Conservation (phyloP, 2,329 filamentous ascomycete genomes). For the Hymenoscyphus occultus region DNA sequence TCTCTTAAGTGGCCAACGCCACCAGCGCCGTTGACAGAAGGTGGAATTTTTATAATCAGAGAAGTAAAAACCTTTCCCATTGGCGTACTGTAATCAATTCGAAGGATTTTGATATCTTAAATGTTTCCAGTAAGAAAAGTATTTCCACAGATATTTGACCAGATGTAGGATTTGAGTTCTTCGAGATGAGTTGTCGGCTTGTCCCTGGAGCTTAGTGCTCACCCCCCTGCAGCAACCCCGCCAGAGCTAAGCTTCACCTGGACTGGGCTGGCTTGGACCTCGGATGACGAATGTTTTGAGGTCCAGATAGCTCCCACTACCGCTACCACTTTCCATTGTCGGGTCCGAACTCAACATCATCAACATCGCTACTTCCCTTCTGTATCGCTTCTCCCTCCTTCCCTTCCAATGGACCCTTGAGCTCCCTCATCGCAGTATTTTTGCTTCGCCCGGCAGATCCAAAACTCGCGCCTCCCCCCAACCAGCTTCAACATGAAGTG, state of each 20-base stretch:
- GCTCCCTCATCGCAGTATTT: neutral
- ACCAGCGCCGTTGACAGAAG: too few species aligned
- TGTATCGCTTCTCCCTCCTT: neutral
- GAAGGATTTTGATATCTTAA: too few species aligned
- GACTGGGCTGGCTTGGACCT: neutral
- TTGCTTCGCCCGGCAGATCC: neutral
- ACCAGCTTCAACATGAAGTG: constrained; percentile 27
- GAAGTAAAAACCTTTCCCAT: too few species aligned
- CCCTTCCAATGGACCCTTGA: neutral
- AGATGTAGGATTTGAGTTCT: too few species aligned
- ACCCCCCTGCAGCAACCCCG: neutral
- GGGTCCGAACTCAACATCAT: neutral
- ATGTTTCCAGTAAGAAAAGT: too few species aligned
- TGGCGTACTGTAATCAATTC: too few species aligned
- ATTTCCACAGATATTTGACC: too few species aligned
- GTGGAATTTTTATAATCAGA: too few species aligned
- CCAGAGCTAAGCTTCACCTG: neutral
- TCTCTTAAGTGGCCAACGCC: neutral
- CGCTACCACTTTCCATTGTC: neutral
- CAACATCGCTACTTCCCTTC: neutral
- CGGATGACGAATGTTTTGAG: neutral
- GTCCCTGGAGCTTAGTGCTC: too few species aligned
- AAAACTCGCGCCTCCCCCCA: neutral
- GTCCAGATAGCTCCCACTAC: neutral
- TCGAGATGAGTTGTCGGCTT: too few species aligned